These are phyloP conservation scores for Ophiocordyceps sinensis DNA, from an alignment of 2,329 filamentous ascomycete genomes.

Conservation along the genomic window DNA sequence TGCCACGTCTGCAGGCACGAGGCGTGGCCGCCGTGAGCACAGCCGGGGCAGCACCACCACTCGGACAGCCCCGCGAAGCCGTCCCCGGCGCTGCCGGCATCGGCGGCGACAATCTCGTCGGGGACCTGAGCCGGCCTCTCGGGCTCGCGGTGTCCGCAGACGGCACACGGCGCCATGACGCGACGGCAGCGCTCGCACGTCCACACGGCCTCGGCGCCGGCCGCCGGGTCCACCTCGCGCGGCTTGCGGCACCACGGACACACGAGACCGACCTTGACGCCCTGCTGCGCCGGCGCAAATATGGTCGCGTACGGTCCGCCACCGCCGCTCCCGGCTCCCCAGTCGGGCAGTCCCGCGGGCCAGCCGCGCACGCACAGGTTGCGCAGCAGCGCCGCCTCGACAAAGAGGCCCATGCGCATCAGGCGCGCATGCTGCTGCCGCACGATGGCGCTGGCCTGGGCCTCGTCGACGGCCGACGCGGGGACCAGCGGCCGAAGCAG, in stretches of 20 bases:
- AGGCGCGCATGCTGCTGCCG: conserved; percentile 46
- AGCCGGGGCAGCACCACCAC: conserved; percentile 52
- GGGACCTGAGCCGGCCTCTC: conserved; percentile 26
- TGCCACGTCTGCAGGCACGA: conserved; percentile 48
- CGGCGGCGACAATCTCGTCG: conserved; percentile 9
- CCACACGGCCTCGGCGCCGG: conserved; percentile 34
- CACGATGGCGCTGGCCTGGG: conserved; percentile 41
- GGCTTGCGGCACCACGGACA: conserved; percentile 44
- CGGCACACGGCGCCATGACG: conserved; percentile 40
- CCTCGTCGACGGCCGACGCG: conserved; percentile 35
- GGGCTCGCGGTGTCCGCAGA: conserved; percentile 40
- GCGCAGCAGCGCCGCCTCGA: conserved; percentile 44
- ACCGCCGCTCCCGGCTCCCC: conserved; percentile 27
- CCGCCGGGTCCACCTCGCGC: conserved; percentile 33
- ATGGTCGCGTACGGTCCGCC: conserved; percentile 30
- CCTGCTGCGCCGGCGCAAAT: conserved; percentile 38
- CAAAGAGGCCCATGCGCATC: conserved; percentile 43
- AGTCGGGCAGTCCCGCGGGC: conserved; percentile 33
- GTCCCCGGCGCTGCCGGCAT: conserved; percentile 8
- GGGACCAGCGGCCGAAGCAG: conserved; percentile 44
- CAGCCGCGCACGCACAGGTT: conserved; percentile 46
- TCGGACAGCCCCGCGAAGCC: conserved; percentile 17
- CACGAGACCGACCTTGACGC: conserved; percentile 36
- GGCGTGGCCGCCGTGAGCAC: conserved; percentile 47
- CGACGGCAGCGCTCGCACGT: conserved; percentile 40